Evolutionary conservation across 179 eudicot species (phyloP), one percentile per base, ranked within the genome.

Genomic region (Nepenthes alata): DNA sequence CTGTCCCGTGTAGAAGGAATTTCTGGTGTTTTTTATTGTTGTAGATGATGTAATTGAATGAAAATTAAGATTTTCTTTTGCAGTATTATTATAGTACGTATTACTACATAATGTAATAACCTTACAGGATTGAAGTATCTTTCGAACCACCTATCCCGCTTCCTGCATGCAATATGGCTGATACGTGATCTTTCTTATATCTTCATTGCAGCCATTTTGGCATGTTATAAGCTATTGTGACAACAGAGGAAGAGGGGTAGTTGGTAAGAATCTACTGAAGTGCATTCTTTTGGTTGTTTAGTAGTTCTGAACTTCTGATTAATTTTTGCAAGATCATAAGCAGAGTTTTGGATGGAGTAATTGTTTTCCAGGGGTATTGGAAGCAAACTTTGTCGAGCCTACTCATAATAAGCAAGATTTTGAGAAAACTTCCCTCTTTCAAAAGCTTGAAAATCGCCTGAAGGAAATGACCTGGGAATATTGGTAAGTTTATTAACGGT

Each of bases 401-500:
- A 84, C 86, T 25, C 98, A 91, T 78, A 89, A 86, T 65, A 91
- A 91, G 67, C 98, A 91, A 76, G 96, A 91, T 74, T 91, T 91
- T 72, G 98, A 91, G 87, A 91, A 80, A 77, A 91, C 98, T 4
- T 70, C 87, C 37, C 79, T 89, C 49, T 91, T 86, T 67, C 95
- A 84, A 71, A 91, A 85, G 84, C 96, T 91, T 64, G 91, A 89
- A 72, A 36, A 64, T 47, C 91, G 98, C 37, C 78, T 91, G 76
- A 91, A 81, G 75, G 87, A 84, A 35, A 91, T 91, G 98, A 83
- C 98, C 55, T 77, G 76, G 79, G 98, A 91, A 63, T 91, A 91
- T 75, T 91, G 98, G 98, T 91, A 69, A 25, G 25, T 25, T 25
- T 25, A 25, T 25, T 25, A 25, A 25, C 25, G 25, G 25, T 25